Evolutionary conservation across 2,329 filamentous ascomycete species (phyloP), one percentile per base, ranked within the genome.

Genomic region (Colletotrichum salicis): DNA sequence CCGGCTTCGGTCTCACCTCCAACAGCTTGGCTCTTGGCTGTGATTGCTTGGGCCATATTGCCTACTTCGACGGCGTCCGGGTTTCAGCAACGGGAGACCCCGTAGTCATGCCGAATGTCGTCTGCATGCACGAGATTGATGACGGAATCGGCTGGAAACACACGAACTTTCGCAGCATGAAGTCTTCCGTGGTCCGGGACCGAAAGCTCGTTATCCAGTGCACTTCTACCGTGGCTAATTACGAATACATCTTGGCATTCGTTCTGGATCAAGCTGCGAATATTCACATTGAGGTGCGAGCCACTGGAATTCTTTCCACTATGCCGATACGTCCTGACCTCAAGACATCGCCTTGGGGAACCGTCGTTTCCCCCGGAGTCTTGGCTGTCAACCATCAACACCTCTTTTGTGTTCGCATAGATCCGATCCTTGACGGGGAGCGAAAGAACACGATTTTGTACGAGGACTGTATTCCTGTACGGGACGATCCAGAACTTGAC

Each of bases 111-210:
- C 88, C 19, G 90, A 94, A 94, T 75, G 92, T 92, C 7, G 91
- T 94, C 73, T 94, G 92, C 76, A 92, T 94, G 65, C 92, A 94
- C 79, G 92, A 94, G 78, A 91, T 94, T 80, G 92, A 94, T 74
- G 88, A 89, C 1, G 92, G 92, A 4, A 93, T 94, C 62, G 82
- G 93, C 4, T 94, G 93, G 86, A 94, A 94, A 80, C 91, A 93
- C 80, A 93, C 90, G n/a, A 92, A 94, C 78, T 93, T 93, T 86
- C 89, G 92, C 54, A 92, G 87, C 0, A 83, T 85, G 45, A 84
- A 86, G 31, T 86, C 88, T 1, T 85, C 87, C 3, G 86, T 90
- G 1, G 85, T 85, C 1, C 83, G 90, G 5, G 82, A 84, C 73
- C 84, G 90, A 4, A 84, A 89, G 73, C 83, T 92, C 2, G 88